Conservation (phyloP, 2,329 filamentous ascomycete genomes). For the Colletotrichum graminicola region DNA sequence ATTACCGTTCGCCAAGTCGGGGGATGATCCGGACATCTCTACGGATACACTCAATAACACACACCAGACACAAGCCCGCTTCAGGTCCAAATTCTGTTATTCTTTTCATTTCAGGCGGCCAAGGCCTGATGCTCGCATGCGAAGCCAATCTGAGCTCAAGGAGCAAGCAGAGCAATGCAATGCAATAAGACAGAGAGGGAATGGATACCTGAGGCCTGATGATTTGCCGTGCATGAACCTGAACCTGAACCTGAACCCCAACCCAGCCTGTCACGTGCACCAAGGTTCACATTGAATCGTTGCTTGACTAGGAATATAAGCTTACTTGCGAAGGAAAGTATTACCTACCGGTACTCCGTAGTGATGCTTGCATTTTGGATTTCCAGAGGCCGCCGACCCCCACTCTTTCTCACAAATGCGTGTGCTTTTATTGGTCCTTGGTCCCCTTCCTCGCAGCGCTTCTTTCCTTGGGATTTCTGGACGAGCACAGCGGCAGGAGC, state of each 20-base stretch:
- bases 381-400: conserved; percentile 26
- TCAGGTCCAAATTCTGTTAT: neutral
- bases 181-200: too few relatives aligned
- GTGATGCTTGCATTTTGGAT: neutral
- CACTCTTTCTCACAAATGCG: fast-evolving
- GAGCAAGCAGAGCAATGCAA: too few relatives aligned
- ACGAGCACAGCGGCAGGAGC: conserved; percentile 13
- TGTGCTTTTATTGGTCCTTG: neutral
- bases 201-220: too few relatives aligned
- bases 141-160: too few relatives aligned
- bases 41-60: too few relatives aligned
- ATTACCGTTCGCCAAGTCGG: conserved; percentile 33
- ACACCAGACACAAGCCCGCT: neutral
- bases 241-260: too few relatives aligned
- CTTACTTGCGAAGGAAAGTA: conserved; percentile 16
- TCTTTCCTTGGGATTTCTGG: neutral
- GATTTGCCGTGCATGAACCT: too few relatives aligned
- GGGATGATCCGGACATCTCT: neutral
- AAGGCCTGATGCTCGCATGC: too few relatives aligned
- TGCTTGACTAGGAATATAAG: conserved; percentile 23
- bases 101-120: neutral
- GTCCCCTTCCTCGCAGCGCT: neutral
- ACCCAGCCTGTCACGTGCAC: conserved; percentile 19
- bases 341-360: too few relatives aligned
- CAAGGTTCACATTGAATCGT: neutral